These are phyloP conservation scores for Pseudevernia furfuracea DNA, from an alignment of 495 filamentous ascomycete species.

Conservation along the genomic window DNA sequence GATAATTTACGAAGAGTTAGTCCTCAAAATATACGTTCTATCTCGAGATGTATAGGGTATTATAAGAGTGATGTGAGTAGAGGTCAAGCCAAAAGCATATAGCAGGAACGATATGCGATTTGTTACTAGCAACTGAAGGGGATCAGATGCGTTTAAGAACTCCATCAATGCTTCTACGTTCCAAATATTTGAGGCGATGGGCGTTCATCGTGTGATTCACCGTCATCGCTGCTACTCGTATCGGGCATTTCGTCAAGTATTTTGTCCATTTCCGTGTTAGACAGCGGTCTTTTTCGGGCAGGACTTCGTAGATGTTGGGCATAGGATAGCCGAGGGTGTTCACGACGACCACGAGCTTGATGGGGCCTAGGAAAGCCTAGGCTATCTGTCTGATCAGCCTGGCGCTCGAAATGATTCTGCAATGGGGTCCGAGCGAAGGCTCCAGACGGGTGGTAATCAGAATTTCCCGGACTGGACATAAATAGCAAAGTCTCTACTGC, in stretches of 20 bases:
- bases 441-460: slow-evolving; percentile 33
- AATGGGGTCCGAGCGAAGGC: slow-evolving; percentile 2
- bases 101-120: too few relatives aligned
- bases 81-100: too few relatives aligned
- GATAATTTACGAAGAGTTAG: too few relatives aligned
- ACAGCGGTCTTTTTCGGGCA: not conserved
- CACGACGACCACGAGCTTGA: not conserved
- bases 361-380: not conserved
- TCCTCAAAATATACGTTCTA: too few relatives aligned
- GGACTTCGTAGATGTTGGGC: not conserved
- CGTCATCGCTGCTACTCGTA: slow-evolving; percentile 23
- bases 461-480: slow-evolving; percentile 79
- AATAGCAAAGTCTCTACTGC: slow-evolving; percentile 81
- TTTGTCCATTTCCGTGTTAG: slow-evolving; percentile 17
- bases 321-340: not conserved
- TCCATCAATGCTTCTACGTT: not conserved
- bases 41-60: too few relatives aligned
- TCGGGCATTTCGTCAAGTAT: slow-evolving; percentile 23
- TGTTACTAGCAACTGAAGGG: too few relatives aligned
- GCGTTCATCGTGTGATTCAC: not conserved
- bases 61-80: too few relatives aligned
- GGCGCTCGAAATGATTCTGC: not conserved
- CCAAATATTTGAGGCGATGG: not conserved
- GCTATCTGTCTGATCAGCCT: not conserved
- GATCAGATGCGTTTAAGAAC: too few relatives aligned